Evolutionary conservation across 306 rosid species (phyloP).

Genomic region (Cicer bijugum): DNA sequence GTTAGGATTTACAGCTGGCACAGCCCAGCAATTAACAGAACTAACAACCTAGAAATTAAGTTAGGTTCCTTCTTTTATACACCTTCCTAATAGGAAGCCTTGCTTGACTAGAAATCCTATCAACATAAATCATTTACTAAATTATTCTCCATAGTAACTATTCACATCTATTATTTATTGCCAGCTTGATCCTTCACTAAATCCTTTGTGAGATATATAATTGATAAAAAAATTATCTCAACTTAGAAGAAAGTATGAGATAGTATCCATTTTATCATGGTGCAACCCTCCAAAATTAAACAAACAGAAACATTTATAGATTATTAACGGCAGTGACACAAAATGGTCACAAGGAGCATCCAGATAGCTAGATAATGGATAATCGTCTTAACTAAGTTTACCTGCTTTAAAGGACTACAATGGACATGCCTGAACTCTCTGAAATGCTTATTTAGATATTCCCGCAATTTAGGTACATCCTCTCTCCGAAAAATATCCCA

Average conservation of each 20-base stretch:
- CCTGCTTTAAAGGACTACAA: slow-evolving; percentile 70
- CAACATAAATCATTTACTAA: not conserved
- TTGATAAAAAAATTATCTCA: not conserved
- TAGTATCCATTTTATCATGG: not conserved
- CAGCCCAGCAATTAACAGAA: no score
- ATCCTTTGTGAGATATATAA: not conserved
- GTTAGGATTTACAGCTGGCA: no score
- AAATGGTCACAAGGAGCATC: not conserved
- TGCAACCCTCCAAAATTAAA: slow-evolving; percentile 1
- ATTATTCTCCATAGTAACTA: not conserved
- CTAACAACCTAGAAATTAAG: no score
- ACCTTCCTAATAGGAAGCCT: no score
- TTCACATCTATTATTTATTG: not conserved
- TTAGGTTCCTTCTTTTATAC: no score
- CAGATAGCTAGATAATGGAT: not conserved
- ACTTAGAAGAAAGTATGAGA: not conserved
- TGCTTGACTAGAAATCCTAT: not conserved
- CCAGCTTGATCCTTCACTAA: slow-evolving; percentile 1
- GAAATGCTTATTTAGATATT: slow-evolving; percentile 72
- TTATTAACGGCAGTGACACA: not conserved
- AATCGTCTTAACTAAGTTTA: slow-evolving; percentile 31
- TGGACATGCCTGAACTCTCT: slow-evolving; percentile 75
- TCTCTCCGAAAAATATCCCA: slow-evolving; percentile 95
- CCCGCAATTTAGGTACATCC: slow-evolving; percentile 78
- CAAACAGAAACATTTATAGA: not conserved